phyloP scores from a whole-genome alignment of 192 early-diverging fungal species.

The Coemansia sp. region DNA sequence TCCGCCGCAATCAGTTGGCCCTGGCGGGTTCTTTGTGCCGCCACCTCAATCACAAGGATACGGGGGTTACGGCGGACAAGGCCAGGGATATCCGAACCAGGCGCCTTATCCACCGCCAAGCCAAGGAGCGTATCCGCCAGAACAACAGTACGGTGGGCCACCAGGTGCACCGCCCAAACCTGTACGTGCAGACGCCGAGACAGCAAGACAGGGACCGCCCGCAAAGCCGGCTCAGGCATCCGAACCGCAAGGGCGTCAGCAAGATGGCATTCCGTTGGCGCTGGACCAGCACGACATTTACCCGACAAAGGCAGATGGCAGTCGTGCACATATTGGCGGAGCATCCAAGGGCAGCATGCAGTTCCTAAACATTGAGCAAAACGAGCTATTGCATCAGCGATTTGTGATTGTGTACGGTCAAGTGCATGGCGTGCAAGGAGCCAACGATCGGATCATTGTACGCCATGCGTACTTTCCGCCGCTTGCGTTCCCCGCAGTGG shows the following conservation, averaged over 20 bases:
- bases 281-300: slow-evolving; percentile 39
- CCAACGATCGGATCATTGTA: slow-evolving; percentile 32
- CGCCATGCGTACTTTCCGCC: slow-evolving; percentile 56
- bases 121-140: slow-evolving; percentile 8
- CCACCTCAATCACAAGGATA: slow-evolving; percentile 8
- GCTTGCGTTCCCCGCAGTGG: slow-evolving; percentile 54
- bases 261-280: slow-evolving; percentile 23
- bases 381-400: slow-evolving; percentile 54
- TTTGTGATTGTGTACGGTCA: slow-evolving; percentile 51
- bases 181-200: neutral
- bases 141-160: neutral
- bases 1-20: neutral
- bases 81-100: slow-evolving; percentile 7
- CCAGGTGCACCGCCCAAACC: neutral
- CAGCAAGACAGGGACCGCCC: neutral
- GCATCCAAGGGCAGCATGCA: slow-evolving; percentile 12
- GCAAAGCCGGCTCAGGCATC: neutral
- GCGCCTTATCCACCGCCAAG: slow-evolving; percentile 19
- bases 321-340: slow-evolving; percentile 8
- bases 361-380: slow-evolving; percentile 41
- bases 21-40: slow-evolving; percentile 12
- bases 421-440: slow-evolving; percentile 28
- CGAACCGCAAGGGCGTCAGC: too few species aligned
- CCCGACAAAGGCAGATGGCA: slow-evolving; percentile 18
- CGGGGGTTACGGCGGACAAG: neutral